A percentile compares a stretch with the other conserved stretches of the same genome.
Evolutionary conservation across 352 stramenopile genomes (phyloP).

Genomic region (Phytophthora niederhauseri): DNA sequence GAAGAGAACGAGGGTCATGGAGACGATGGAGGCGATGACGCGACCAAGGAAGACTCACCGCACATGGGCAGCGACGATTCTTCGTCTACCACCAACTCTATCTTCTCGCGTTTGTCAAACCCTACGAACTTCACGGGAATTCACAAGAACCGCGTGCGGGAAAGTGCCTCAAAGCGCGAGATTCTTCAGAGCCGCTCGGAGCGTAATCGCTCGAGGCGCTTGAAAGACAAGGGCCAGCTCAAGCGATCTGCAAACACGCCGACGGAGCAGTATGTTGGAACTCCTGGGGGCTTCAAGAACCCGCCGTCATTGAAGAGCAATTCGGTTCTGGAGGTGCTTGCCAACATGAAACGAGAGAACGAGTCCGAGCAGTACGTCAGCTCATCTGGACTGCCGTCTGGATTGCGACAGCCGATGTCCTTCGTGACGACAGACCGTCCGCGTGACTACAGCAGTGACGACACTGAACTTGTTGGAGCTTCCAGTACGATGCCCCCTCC

Average conservation of each 20-base stretch:
- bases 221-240: slow-evolving; percentile 69
- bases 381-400: slow-evolving; percentile 46
- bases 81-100: slow-evolving; percentile 56
- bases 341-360: slow-evolving; percentile 85
- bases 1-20: slow-evolving; percentile 39
- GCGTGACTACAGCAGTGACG: slow-evolving; percentile 47
- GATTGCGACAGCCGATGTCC: slow-evolving; percentile 50
- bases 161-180: slow-evolving; percentile 84
- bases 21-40: slow-evolving; percentile 42
- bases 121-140: slow-evolving; percentile 90
- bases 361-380: slow-evolving; percentile 61
- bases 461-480: slow-evolving; percentile 19
- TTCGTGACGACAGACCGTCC: slow-evolving; percentile 44
- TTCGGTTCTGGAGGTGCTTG: slow-evolving; percentile 80
- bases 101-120: slow-evolving; percentile 88
- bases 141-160: slow-evolving; percentile 84
- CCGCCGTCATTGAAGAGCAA: slow-evolving; percentile 64
- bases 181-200: slow-evolving; percentile 77
- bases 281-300: slow-evolving; percentile 52
- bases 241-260: slow-evolving; percentile 57
- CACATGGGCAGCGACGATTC: slow-evolving; percentile 73
- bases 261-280: slow-evolving; percentile 54
- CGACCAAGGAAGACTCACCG: slow-evolving; percentile 49
- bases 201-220: slow-evolving; percentile 69
- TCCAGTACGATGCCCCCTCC: slow-evolving; percentile 47